These are phyloP conservation scores for Termitomyces heimii DNA, from an alignment of 768 basidiomycete genomes.

Conservation along the genomic window DNA sequence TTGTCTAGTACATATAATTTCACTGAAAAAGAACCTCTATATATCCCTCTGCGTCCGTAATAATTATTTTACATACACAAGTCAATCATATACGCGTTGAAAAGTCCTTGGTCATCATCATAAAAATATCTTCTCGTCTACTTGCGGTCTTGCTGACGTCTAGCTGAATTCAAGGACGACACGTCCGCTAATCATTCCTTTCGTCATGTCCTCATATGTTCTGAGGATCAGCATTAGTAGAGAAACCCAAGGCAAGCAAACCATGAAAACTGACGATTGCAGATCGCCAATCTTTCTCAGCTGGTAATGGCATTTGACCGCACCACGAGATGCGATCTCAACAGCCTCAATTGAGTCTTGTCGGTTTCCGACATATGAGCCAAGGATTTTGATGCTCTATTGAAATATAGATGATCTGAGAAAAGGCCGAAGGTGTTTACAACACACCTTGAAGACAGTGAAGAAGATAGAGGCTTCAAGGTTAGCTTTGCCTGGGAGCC, in stretches of 20 bases:
- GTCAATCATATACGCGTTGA: background rate
- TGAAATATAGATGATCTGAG: constrained; percentile 8
- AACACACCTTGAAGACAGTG: constrained; percentile 53
- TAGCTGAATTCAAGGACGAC: constrained; percentile 33
- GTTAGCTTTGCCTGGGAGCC: constrained; percentile 60
- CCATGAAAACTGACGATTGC: constrained; percentile 32
- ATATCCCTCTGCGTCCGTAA: background rate
- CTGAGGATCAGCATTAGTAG: constrained; percentile 10
- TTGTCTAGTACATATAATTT: too few species aligned
- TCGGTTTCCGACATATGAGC: constrained; percentile 61
- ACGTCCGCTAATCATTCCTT: constrained; percentile 44
- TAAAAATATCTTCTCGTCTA: too few species aligned
- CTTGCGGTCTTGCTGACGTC: background rate
- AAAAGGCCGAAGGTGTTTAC: background rate
- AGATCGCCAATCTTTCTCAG: constrained; percentile 45
- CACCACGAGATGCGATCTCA: constrained; percentile 64
- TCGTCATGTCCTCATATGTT: constrained; percentile 34
- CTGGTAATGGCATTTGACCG: constrained; percentile 56
- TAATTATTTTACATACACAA: background rate
- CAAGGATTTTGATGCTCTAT: constrained; percentile 49
- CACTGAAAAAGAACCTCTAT: background rate
- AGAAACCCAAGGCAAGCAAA: background rate
- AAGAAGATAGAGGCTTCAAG: constrained; percentile 65
- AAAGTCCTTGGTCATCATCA: background rate
- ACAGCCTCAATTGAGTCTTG: constrained; percentile 83